A percentile compares a stretch with the other conserved stretches of the same genome.
These are phyloP conservation scores for Lentinula lateritia DNA, from an alignment of 768 basidiomycete genomes.

Conservation along the genomic window DNA sequence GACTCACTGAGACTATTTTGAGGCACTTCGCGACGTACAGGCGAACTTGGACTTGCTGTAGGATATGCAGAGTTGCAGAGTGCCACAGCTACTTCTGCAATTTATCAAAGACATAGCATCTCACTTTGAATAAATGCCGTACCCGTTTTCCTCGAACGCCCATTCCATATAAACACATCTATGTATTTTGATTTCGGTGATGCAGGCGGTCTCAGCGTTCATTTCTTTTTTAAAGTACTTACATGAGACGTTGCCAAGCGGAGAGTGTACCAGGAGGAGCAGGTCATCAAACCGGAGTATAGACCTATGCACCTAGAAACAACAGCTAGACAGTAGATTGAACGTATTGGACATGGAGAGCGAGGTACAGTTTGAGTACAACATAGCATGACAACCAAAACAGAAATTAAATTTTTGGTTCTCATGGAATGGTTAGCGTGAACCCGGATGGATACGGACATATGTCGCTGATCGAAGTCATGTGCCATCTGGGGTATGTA, in stretches of 20 bases:
- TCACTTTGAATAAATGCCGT: background rate
- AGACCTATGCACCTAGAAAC: constrained; percentile 5
- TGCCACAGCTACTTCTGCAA: background rate
- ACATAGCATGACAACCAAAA: background rate
- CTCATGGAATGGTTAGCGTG: background rate
- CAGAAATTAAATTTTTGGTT: background rate
- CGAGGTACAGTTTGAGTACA: background rate
- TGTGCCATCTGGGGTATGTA: background rate
- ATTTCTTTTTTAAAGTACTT: background rate
- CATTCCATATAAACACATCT: background rate
- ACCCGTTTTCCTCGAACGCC: background rate
- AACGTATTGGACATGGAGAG: background rate
- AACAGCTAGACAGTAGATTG: background rate
- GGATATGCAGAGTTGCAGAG: background rate
- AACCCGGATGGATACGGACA: background rate
- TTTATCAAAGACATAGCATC: background rate
- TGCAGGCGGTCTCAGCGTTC: background rate
- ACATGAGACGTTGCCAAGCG: background rate
- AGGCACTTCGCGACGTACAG: background rate
- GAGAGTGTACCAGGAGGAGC: background rate
- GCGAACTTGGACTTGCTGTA: background rate
- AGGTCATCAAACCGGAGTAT: background rate
- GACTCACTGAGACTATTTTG: background rate
- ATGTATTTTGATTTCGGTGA: background rate
- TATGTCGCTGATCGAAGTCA: background rate